These are phyloP conservation scores for Zalaria obscura DNA, from an alignment of 2,329 filamentous ascomycete genomes.

Conservation along the genomic window DNA sequence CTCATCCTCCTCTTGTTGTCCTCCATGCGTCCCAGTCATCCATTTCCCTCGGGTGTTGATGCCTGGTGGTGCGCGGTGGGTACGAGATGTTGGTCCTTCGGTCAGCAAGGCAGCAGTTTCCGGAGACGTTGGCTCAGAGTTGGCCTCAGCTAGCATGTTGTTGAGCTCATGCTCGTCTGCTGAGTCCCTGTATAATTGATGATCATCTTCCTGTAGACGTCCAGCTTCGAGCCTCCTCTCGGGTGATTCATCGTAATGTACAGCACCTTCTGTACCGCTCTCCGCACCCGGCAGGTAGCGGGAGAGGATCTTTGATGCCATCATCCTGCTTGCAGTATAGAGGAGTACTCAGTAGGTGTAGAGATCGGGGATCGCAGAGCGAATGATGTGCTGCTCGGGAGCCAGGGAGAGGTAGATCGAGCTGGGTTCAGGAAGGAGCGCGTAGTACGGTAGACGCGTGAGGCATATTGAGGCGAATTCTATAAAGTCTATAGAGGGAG, in stretches of 20 bases:
- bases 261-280: constrained; percentile 26
- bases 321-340: constrained; percentile 17
- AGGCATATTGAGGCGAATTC: too few species aligned
- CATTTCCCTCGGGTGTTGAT: constrained; percentile 25
- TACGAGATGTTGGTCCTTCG: constrained; percentile 11
- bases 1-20: constrained; percentile 37
- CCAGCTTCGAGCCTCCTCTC: constrained; percentile 32
- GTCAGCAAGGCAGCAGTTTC: constrained; percentile 33
- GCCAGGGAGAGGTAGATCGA: too few species aligned
- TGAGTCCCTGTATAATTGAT: constrained; percentile 38
- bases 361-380: too few species aligned
- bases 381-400: too few species aligned
- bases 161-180: constrained; percentile 45
- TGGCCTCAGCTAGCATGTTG: constrained; percentile 37
- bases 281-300: constrained; percentile 29
- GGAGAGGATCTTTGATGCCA: constrained; percentile 40
- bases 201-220: constrained; percentile 31
- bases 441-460: too few species aligned
- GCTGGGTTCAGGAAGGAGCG: too few species aligned
- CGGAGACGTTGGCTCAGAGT: constrained; percentile 6
- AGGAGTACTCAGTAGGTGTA: too few species aligned
- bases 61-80: constrained; percentile 6
- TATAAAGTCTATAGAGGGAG: too few species aligned
- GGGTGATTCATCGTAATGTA: constrained; percentile 23
- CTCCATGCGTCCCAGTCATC: constrained; percentile 18